phyloP scores from a whole-genome alignment of 495 filamentous ascomycete genomes.

The Penicillium bialowiezense region DNA sequence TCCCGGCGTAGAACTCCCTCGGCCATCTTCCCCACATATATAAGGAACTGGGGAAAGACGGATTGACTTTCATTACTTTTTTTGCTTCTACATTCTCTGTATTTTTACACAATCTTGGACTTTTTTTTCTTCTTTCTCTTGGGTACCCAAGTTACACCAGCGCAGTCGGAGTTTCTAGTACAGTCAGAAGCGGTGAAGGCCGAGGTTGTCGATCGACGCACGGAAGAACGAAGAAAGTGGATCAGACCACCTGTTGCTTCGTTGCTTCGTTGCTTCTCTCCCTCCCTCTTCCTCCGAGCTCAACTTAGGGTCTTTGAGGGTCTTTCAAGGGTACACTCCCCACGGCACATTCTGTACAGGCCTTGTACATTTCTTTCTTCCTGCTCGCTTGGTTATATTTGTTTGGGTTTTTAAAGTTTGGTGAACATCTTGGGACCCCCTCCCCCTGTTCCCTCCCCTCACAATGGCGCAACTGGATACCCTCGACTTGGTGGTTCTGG shows the following conservation, averaged over 20 bases:
- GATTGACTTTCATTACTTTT: neutral
- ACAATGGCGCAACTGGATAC: constrained; percentile 95
- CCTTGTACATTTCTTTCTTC: neutral
- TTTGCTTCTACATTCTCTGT: too few species aligned
- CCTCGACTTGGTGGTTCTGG: constrained; percentile 88
- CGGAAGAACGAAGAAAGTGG: constrained; percentile 4
- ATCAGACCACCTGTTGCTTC: constrained; percentile 28
- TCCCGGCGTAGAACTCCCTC: neutral
- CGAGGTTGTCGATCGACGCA: constrained; percentile 4
- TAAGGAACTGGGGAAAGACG: neutral
- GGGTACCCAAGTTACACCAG: neutral
- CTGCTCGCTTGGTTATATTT: too few species aligned
- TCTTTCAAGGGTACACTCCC: neutral
- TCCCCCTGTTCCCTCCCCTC: constrained; percentile 4
- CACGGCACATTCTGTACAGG: too few species aligned
- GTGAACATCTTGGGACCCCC: neutral
- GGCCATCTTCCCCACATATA: neutral
- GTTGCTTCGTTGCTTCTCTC: too few species aligned
- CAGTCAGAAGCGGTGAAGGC: constrained; percentile 2
- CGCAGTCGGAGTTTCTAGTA: too few species aligned
- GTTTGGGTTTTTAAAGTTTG: neutral
- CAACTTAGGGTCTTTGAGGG: neutral
- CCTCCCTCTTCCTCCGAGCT: constrained; percentile 6
- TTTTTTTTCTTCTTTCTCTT: neutral
- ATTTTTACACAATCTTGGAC: too few species aligned